A percentile compares a stretch with the other conserved stretches of the same genome.
These are phyloP conservation scores for Suillus hirtellus DNA, from an alignment of 768 basidiomycete species.

Conservation along the genomic window DNA sequence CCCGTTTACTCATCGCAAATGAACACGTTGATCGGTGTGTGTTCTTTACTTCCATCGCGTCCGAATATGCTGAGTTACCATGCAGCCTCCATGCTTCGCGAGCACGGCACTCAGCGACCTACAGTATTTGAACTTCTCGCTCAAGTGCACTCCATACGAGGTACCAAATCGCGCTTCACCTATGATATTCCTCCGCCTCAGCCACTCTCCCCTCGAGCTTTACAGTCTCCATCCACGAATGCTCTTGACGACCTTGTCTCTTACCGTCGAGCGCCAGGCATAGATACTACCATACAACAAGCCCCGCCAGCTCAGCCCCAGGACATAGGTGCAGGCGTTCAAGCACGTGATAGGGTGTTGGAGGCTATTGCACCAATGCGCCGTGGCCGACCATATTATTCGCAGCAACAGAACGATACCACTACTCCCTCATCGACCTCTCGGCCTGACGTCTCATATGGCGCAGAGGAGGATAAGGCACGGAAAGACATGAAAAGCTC, in stretches of 20 bases:
- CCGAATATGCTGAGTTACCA: slow-evolving; percentile 15
- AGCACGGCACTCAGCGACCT: slow-evolving; percentile 85
- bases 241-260: slow-evolving; percentile 42
- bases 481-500: slow-evolving; percentile 44
- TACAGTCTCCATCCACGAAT: slow-evolving; percentile 28
- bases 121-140: slow-evolving; percentile 84
- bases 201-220: slow-evolving; percentile 44
- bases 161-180: slow-evolving; percentile 77
- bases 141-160: slow-evolving; percentile 82
- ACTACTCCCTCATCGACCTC: slow-evolving; percentile 36
- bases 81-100: slow-evolving; percentile 87
- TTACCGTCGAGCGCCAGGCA: slow-evolving; percentile 30
- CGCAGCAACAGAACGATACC: slow-evolving; percentile 32
- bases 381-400: slow-evolving; percentile 57
- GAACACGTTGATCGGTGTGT: slow-evolving; percentile 77
- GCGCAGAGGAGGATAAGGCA: slow-evolving; percentile 44
- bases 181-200: slow-evolving; percentile 60
- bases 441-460: slow-evolving; percentile 29
- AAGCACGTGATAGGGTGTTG: slow-evolving; percentile 74
- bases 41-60: slow-evolving; percentile 10
- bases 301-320: slow-evolving; percentile 18
- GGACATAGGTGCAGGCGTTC: slow-evolving; percentile 50
- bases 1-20: slow-evolving; percentile 84
- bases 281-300: slow-evolving; percentile 21
- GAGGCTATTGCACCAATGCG: slow-evolving; percentile 82